These are phyloP conservation scores for Chlamydomonas reinhardtii DNA, from an alignment of 163 green algal genomes.

Conservation along the genomic window DNA sequence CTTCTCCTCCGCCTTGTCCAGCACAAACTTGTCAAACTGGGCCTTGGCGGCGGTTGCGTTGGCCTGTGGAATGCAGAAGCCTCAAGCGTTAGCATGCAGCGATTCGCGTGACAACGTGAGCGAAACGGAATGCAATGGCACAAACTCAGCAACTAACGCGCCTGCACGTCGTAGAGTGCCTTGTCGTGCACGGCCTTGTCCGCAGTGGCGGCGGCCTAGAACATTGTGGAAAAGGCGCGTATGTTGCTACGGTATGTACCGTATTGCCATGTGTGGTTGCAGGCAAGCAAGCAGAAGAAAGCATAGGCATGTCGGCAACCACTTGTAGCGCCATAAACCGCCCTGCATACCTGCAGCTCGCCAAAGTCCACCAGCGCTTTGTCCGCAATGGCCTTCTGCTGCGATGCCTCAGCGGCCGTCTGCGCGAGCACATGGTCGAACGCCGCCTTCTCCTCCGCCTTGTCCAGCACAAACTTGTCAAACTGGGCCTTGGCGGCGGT, in stretches of 20 bases:
- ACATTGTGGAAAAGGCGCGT: too few species aligned
- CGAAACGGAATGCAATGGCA: too few species aligned
- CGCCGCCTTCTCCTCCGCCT: constrained; percentile 48
- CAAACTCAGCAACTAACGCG: too few species aligned
- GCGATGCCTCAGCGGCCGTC: not conserved
- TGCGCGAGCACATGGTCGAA: constrained; percentile 1
- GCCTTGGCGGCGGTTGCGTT: constrained; percentile 28
- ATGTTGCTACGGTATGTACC: too few species aligned
- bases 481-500: constrained; percentile 26
- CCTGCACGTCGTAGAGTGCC: not conserved
- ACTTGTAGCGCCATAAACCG: not conserved
- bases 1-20: constrained; percentile 51
- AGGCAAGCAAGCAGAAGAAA: too few species aligned
- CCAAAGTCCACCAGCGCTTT: constrained; percentile 39
- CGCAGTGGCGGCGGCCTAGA: constrained; percentile 13
- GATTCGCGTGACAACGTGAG: too few species aligned
- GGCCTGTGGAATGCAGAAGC: not conserved
- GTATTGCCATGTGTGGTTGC: too few species aligned
- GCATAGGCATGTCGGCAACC: too few species aligned
- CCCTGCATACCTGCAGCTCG: constrained; percentile 41
- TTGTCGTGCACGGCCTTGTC: not conserved
- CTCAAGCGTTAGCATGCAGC: not conserved
- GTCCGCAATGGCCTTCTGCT: constrained; percentile 33
- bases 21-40: constrained; percentile 25
- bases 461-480: constrained; percentile 38